Conservation (phyloP, 345 rosid species). For the Salix koriyanagi region DNA sequence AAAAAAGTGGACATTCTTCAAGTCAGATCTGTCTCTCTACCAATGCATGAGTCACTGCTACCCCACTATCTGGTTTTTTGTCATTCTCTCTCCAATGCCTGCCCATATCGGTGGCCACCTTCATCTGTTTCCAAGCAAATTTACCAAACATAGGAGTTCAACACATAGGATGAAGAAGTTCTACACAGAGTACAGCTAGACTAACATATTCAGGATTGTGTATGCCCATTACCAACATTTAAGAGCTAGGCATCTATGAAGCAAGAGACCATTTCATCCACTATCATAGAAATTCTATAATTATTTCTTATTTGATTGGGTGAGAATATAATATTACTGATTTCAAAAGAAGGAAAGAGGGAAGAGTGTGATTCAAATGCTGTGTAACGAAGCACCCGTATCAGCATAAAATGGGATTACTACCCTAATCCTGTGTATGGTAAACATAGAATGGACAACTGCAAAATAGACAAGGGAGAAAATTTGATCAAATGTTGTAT, state of each 20-base stretch:
- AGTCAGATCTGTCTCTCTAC: slow-evolving; percentile 12
- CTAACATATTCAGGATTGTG: background rate
- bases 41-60: background rate
- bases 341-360: background rate
- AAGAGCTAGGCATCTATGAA: background rate
- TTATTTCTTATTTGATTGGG: background rate
- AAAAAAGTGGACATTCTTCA: slow-evolving; percentile 3
- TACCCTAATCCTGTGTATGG: background rate
- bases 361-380: background rate
- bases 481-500: background rate
- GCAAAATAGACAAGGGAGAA: background rate
- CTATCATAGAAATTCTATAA: background rate
- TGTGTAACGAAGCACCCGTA: background rate
- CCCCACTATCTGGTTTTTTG: slow-evolving; percentile 9
- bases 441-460: background rate
- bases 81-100: slow-evolving; percentile 36
- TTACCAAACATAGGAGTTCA: background rate
- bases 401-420: background rate
- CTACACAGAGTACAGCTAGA: too few species aligned
- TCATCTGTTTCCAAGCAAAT: slow-evolving; percentile 35
- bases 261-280: background rate
- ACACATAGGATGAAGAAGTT: background rate
- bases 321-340: background rate
- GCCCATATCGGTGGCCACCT: slow-evolving; percentile 37
- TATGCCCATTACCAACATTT: background rate